Percentiles rank a stretch among this genome's conserved stretches.
phyloP scores from a whole-genome alignment of 495 filamentous ascomycete species.

The Paragyromitra xinjiangensis region DNA sequence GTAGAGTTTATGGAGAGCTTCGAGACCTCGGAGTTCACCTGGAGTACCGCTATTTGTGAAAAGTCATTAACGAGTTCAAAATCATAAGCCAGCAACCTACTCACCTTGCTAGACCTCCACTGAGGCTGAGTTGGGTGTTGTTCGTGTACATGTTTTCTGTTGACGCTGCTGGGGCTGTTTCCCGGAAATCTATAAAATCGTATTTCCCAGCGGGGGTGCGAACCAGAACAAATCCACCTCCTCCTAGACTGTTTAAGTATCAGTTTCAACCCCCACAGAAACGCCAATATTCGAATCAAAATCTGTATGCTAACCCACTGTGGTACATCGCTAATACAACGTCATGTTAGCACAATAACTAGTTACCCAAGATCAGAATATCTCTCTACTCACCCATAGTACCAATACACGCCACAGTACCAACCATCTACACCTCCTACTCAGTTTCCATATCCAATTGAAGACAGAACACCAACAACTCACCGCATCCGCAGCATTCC shows the following conservation, averaged over 20 bases:
- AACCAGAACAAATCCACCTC: conserved; percentile 88
- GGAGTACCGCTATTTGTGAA: conserved; percentile 70
- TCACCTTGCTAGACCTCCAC: conserved; percentile 39
- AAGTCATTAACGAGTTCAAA: conserved; percentile 52
- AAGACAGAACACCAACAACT: not conserved
- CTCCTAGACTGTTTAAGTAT: conserved; percentile 66
- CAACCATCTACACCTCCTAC: conserved; percentile 69
- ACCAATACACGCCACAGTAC: conserved; percentile 77
- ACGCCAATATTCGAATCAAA: no score
- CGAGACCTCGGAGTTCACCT: conserved; percentile 80
- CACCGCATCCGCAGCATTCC: conserved; percentile 49
- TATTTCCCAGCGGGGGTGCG: conserved; percentile 70
- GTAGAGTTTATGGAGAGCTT: conserved; percentile 77
- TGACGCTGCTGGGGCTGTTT: conserved; percentile 81
- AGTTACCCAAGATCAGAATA: not conserved
- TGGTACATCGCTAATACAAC: conserved; percentile 75
- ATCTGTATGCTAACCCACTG: conserved; percentile 63
- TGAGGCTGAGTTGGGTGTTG: conserved; percentile 61
- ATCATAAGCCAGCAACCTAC: not conserved
- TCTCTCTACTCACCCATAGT: conserved; percentile 66
- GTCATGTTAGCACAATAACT: not conserved
- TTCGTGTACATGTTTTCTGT: conserved; percentile 81
- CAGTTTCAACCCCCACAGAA: not conserved
- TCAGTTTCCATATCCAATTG: conserved; percentile 11
- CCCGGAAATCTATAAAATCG: conserved; percentile 84